phyloP scores from a whole-genome alignment of 805 yeast species.

The Candida manassasensis region DNA sequence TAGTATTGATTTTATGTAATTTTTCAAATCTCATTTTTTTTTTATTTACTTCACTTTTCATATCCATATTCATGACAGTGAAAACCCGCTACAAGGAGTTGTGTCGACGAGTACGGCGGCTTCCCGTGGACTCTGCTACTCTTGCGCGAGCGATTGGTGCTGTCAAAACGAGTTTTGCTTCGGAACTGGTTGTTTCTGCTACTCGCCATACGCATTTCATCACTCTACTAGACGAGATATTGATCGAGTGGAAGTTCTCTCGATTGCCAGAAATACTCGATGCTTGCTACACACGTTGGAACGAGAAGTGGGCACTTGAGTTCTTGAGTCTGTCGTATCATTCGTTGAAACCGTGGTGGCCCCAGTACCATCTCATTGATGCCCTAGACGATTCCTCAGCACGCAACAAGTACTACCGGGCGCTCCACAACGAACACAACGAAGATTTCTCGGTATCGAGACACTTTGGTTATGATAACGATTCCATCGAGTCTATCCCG shows the following conservation, averaged over 20 bases:
- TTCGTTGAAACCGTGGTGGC: slow-evolving; percentile 25
- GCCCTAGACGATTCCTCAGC: slow-evolving; percentile 14
- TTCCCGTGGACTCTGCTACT: slow-evolving; percentile 25
- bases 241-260: slow-evolving; percentile 24
- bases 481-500: neutral
- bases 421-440: slow-evolving; percentile 11
- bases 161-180: slow-evolving; percentile 13
- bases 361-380: slow-evolving; percentile 29
- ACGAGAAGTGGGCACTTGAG: slow-evolving; percentile 14
- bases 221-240: slow-evolving; percentile 20
- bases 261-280: slow-evolving; percentile 18
- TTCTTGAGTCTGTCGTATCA: slow-evolving; percentile 18
- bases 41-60: too few species aligned
- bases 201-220: too few species aligned
- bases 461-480: slow-evolving; percentile 8
- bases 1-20: neutral
- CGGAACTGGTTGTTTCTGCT: too few species aligned
- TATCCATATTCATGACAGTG: too few species aligned
- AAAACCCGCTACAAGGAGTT: slow-evolving; percentile 19
- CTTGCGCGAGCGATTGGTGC: slow-evolving; percentile 6
- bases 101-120: slow-evolving; percentile 20
- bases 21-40: slow-evolving; percentile 3
- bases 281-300: neutral
- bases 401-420: slow-evolving; percentile 2
- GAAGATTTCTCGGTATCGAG: slow-evolving; percentile 12